Conservation (phyloP, 345 rosid species). For the Aquilaria sinensis region DNA sequence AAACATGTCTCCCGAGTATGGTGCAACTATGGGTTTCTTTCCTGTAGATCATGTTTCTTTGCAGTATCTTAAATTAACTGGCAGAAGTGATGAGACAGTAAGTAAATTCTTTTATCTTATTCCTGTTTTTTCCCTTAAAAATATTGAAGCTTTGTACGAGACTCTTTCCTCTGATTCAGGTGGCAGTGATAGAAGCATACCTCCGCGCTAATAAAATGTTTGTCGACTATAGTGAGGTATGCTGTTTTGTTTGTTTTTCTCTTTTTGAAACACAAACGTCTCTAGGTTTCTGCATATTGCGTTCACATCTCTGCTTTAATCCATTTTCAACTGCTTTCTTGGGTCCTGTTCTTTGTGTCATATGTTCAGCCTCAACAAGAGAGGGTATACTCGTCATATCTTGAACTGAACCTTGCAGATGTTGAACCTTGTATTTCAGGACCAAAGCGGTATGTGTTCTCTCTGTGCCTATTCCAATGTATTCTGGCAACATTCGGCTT, state of each 20-base stretch:
- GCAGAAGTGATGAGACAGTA: constrained; percentile 96
- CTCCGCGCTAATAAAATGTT: constrained; percentile 97
- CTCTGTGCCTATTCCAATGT: not conserved
- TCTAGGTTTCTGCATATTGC: not conserved
- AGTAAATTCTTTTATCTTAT: constrained; percentile 20
- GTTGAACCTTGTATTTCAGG: constrained; percentile 98
- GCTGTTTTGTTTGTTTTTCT: not conserved
- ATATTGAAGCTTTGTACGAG: constrained; percentile 11
- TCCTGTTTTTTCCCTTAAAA: constrained; percentile 7
- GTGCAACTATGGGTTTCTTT: constrained; percentile 99
- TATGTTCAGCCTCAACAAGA: constrained; percentile 71
- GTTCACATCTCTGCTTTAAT: not conserved
- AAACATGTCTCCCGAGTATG: constrained; percentile 99
- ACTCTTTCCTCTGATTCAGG: constrained; percentile 34
- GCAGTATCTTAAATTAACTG: constrained; percentile 92
- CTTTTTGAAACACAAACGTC: not conserved
- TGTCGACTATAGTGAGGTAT: constrained; percentile 89
- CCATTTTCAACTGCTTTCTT: constrained; percentile 9
- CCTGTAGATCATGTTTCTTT: constrained; percentile 97
- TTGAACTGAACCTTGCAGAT: constrained; percentile 62
- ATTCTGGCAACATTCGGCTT: not conserved
- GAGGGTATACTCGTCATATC: constrained; percentile 77
- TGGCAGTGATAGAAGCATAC: constrained; percentile 87
- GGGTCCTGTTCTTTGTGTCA: not conserved
- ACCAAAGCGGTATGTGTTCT: constrained; percentile 71